phyloP scores from a whole-genome alignment of 805 yeast genomes.

The Metschnikowia gruessii region DNA sequence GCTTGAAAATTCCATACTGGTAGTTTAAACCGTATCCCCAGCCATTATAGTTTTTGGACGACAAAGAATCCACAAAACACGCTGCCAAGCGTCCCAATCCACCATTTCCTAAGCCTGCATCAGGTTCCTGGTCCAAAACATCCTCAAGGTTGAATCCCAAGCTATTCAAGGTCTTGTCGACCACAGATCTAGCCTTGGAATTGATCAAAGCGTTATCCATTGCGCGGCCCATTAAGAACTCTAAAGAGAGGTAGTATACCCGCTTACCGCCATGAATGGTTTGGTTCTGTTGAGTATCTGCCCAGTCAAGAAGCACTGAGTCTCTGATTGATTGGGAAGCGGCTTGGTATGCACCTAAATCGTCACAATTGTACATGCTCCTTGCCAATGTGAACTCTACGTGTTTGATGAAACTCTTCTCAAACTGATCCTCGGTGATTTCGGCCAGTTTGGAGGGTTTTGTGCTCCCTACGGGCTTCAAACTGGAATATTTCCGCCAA shows the following conservation, averaged over 20 bases:
- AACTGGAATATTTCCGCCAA: constrained; percentile 70
- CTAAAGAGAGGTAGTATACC: constrained; percentile 81
- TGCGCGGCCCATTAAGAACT: constrained; percentile 92
- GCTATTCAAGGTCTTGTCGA: constrained; percentile 48
- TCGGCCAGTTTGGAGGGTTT: constrained; percentile 18
- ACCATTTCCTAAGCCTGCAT: constrained; percentile 94
- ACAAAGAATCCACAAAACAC: constrained; percentile 85
- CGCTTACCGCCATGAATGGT: constrained; percentile 81
- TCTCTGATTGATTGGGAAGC: constrained; percentile 78
- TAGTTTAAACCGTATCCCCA: constrained; percentile 97
- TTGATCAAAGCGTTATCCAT: constrained; percentile 91
- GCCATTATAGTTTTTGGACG: constrained; percentile 84
- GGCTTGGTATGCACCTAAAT: constrained; percentile 89
- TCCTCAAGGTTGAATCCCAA: constrained; percentile 89
- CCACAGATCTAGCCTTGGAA: constrained; percentile 60
- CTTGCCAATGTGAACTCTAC: constrained; percentile 92
- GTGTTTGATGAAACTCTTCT: constrained; percentile 69
- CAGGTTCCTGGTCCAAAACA: constrained; percentile 80
- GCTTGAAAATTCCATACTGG: constrained; percentile 91
- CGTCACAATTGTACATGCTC: constrained; percentile 87
- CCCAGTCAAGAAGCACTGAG: constrained; percentile 81
- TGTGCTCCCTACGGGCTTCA: constrained; percentile 24
- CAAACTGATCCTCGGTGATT: constrained; percentile 53
- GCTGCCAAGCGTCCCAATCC: constrained; percentile 95
- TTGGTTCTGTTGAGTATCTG: constrained; percentile 86